Evolutionary conservation across 2,329 filamentous ascomycete species (phyloP), one percentile per base, ranked within the genome.

Genomic region (Colletotrichum australisinense): DNA sequence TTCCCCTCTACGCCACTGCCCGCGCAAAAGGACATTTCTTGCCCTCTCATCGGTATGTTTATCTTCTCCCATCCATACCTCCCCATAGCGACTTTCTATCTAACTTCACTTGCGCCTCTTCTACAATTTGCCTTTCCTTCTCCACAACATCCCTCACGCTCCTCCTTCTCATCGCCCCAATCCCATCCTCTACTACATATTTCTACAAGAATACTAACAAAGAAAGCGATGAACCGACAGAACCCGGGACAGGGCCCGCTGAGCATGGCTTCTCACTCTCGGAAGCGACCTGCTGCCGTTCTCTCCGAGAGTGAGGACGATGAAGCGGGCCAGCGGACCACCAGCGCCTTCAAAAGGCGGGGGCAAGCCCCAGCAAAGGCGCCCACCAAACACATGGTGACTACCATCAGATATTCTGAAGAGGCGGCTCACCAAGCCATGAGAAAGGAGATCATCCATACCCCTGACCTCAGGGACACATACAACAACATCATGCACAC

Each of bases 391-490:
- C 19, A 35, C 30, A 56, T 16, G 9, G 12, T 72, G 9, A 30
- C 19, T 24, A 49, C 19, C 1, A 49, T 49, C 8, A 19, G 42
- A 49, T 69, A 72, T 5, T 22, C 59, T 12, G 35, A 69, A 16
- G 14, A 56, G 11, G 59, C 58, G 9, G 30, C 28, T 8, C 42
- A 42, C 26, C 30, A 7, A 3, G 69, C 66, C 11, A 63, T 72
- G 53, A 57, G 69, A 59, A 53, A 58, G 19, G 69, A 72, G 30
- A 59, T 72, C 4, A 5, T 69, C 22, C 59, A 57, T 22, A 72
- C 66, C 7, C 69, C 69, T 2, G 19, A n/a, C 8, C 52, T 72
- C 3, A 53, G 59, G 1, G 12, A 30, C 9, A 30, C 69, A 6
- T 24, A 59, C 16, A 30, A 69, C 6, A 46, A 57, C 9, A 26